Evolutionary conservation across 441 rosid genomes (phyloP).

Genomic region (Populus hybrid): DNA sequence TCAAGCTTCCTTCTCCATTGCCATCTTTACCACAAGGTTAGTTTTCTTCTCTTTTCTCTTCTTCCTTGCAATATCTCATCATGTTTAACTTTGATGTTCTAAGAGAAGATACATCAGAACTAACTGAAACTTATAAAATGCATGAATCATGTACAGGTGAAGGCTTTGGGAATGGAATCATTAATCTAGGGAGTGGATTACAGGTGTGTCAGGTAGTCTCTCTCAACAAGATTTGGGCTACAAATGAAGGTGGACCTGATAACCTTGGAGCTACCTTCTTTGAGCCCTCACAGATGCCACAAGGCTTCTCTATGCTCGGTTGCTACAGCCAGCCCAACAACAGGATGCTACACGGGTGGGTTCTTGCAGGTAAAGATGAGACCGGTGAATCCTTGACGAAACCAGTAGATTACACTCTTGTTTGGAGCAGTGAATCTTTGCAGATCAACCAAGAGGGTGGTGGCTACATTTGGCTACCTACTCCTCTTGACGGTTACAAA

Average conservation of each 20-base stretch:
- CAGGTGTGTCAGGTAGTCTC: conserved; percentile 54
- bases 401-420: conserved; percentile 24
- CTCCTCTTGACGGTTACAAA: conserved; percentile 61
- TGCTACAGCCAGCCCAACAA: conserved; percentile 70
- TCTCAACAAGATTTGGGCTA: conserved; percentile 62
- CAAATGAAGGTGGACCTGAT: conserved; percentile 67
- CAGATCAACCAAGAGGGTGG: conserved; percentile 57
- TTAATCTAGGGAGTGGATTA: conserved; percentile 64
- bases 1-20: conserved; percentile 64
- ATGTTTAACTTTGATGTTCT: background rate
- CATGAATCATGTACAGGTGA: conserved; percentile 30
- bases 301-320: conserved; percentile 62
- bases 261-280: conserved; percentile 74
- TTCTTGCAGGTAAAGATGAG: conserved; percentile 46
- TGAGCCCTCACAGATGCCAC: conserved; percentile 53
- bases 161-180: conserved; percentile 58
- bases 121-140: background rate
- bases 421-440: conserved; percentile 55
- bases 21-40: conserved; percentile 65
- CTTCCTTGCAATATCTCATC: background rate
- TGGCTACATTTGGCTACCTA: conserved; percentile 68
- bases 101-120: background rate
- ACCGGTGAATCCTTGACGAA: conserved; percentile 30
- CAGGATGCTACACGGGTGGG: conserved; percentile 54
- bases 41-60: background rate